Conservation (phyloP, 352 stramenopile genomes). For the Pythium phragmitis region DNA sequence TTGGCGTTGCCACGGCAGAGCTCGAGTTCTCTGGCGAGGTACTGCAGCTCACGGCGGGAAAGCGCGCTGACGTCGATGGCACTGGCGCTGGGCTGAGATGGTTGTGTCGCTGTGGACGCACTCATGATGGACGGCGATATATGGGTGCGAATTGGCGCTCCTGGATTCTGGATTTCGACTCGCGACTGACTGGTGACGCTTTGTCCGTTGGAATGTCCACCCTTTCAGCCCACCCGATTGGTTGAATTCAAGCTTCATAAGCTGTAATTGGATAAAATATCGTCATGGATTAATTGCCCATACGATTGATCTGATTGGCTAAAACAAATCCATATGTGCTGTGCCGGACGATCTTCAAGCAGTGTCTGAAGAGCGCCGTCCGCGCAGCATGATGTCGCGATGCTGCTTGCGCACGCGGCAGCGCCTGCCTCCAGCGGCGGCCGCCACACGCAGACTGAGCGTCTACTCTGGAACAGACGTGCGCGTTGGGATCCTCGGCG, state of each 20-base stretch:
- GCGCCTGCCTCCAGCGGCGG: background rate
- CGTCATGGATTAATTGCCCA: background rate
- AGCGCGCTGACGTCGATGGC: conserved; percentile 38
- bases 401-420: background rate
- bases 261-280: background rate
- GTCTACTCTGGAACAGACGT: conserved; percentile 17
- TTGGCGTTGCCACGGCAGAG: conserved; percentile 68
- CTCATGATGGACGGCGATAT: background rate
- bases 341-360: conserved; percentile 15
- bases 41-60: conserved; percentile 63
- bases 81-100: background rate
- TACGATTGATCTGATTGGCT: no score
- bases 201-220: conserved; percentile 16
- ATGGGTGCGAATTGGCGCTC: background rate
- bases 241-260: background rate
- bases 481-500: conserved; percentile 68
- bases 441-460: background rate
- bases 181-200: conserved; percentile 20
- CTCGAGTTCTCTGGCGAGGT: conserved; percentile 60
- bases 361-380: background rate
- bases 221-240: background rate
- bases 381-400: background rate
- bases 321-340: background rate
- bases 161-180: background rate
- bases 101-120: background rate